Conservation (phyloP, 2,329 filamentous ascomycete genomes). For the Apiospora hydei region DNA sequence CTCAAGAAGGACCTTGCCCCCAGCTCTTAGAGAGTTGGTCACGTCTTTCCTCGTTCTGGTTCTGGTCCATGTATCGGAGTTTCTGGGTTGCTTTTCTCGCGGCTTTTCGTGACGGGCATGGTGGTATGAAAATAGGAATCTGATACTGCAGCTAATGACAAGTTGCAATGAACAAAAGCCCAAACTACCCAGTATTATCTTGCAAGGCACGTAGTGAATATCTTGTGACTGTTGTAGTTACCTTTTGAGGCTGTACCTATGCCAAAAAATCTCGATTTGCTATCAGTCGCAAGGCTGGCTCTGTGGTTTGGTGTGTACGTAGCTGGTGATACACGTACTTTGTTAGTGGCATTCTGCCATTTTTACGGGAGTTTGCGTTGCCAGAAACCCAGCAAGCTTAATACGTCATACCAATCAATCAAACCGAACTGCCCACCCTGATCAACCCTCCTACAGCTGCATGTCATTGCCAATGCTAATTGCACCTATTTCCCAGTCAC, state of each 20-base stretch:
- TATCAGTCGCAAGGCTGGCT: neutral
- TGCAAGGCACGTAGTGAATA: neutral
- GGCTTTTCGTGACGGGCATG: conserved; percentile 42
- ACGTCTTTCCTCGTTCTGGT: conserved; percentile 49
- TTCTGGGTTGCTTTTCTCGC: conserved; percentile 53
- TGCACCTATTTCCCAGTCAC: neutral
- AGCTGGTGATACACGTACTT: neutral
- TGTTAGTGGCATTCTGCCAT: neutral
- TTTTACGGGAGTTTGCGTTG: neutral
- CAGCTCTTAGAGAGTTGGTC: conserved; percentile 49
- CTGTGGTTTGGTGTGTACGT: neutral
- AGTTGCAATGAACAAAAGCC: conserved; percentile 41
- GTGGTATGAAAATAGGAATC: conserved; percentile 43
- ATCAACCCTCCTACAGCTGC: neutral
- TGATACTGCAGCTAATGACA: conserved; percentile 44
- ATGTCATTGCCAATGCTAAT: neutral
- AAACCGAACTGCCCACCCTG: neutral
- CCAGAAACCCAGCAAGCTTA: neutral
- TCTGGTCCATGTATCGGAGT: conserved; percentile 63
- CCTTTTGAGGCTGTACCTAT: neutral
- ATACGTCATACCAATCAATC: neutral
- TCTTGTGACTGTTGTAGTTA: neutral
- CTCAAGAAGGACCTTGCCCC: conserved; percentile 94
- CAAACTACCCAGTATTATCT: conserved; percentile 31
- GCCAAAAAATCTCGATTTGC: neutral